Evolutionary conservation across 441 rosid species (phyloP), one percentile per base, ranked within the genome.

Genomic region (Gossypium laxum): DNA sequence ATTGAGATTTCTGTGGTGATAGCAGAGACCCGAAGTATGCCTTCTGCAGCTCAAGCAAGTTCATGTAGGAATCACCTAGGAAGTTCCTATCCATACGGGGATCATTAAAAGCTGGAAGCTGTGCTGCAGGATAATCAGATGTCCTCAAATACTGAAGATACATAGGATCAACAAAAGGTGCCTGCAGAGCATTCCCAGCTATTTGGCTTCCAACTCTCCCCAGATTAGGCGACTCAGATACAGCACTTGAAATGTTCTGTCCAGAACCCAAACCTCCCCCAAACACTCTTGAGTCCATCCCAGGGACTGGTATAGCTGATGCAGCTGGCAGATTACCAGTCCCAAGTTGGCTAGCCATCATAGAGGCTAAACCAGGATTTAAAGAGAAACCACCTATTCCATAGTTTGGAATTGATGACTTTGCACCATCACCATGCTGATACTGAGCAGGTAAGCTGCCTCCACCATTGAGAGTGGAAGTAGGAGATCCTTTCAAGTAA

Each of bases 311-410:
- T 83, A 87, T 52, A 74, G 88, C 85, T n/a, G 91, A 83, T 58
- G 88, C 89, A 2, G 92, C 85, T 14, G 97, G 89, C 61, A 81
- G 71, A 82, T 78, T 87, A 64, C 80, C 84, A 45, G 74, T 70
- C 43, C 89, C 91, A 66, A 88, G 79, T 65, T 93, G 98, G 78
- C 80, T 76, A 45, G 88, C 84, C 85, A 89, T 82, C 85, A 84
- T 75, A 55, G 92, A 82, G 43, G 89, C 82, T 69, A 88, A 62
- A 58, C 85, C 84, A 10, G 94, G 94, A 79, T 82, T 88, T 5
- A 84, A 54, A 14, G 90, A 62, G 56, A 86, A 88, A 28, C 87
- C 88, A 74, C 82, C 75, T 52, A 80, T 67, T 52, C 86, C 80
- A 74, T 87, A 86, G 71, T 79, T 88, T 22, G 79, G 51, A 59